These are phyloP conservation scores for Taphrina betulina DNA, from an alignment of 1,139 yeast genomes.

Conservation along the genomic window DNA sequence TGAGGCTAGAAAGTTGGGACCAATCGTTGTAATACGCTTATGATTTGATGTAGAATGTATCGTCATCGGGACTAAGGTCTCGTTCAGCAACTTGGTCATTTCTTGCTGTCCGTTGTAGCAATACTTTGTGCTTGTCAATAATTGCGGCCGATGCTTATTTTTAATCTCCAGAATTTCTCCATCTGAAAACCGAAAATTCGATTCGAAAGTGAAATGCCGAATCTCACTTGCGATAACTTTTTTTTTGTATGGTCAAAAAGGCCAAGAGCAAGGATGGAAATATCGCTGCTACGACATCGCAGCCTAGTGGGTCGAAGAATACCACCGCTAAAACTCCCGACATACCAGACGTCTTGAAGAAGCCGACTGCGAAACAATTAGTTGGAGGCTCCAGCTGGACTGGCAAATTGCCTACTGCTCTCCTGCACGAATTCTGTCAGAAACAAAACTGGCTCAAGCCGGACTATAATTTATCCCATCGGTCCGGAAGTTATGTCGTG, in stretches of 20 bases:
- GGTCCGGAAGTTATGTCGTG: slow-evolving; percentile 59
- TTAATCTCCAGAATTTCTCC: no score
- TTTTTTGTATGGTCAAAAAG: slow-evolving; percentile 24
- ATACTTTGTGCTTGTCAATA: no score
- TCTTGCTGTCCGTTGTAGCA: no score
- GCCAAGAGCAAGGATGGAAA: neutral
- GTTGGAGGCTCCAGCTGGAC: slow-evolving; percentile 79
- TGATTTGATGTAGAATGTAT: no score
- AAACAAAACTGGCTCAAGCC: slow-evolving; percentile 88
- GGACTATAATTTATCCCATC: slow-evolving; percentile 59
- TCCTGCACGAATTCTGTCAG: slow-evolving; percentile 84
- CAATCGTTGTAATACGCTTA: no score
- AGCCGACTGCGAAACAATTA: slow-evolving; percentile 46
- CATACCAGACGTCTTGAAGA: slow-evolving; percentile 18
- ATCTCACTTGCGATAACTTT: no score
- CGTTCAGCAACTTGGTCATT: no score
- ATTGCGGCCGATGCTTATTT: no score
- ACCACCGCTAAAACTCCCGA: slow-evolving; percentile 7
- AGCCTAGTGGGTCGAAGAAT: neutral
- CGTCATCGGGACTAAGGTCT: no score
- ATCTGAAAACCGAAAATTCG: no score
- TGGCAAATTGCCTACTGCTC: slow-evolving; percentile 85
- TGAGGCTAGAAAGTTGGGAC: no score
- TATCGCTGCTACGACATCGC: neutral
- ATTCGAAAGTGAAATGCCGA: no score